A percentile compares a stretch with the other conserved stretches of the same genome.
Conservation (phyloP, 345 rosid species). For the Eucalyptus cladocalyx region DNA sequence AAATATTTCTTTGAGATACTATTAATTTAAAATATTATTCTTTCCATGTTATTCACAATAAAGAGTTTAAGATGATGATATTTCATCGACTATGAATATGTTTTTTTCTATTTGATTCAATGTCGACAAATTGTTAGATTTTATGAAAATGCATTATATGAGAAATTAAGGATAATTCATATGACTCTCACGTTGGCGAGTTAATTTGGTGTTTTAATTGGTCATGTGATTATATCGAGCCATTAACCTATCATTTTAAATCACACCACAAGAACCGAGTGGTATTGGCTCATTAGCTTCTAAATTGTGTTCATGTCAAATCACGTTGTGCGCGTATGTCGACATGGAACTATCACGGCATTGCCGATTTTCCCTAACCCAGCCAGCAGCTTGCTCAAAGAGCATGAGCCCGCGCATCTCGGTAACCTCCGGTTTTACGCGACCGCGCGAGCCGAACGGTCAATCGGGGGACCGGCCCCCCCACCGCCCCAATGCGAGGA, state of each 20-base stretch:
- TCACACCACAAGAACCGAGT: rapidly evolving
- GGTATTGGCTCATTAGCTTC: background rate
- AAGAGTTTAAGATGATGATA: background rate
- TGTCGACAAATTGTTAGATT: background rate
- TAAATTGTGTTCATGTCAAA: rapidly evolving
- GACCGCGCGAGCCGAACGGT: background rate
- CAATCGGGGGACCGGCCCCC: background rate
- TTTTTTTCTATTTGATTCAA: background rate
- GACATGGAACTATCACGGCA: background rate
- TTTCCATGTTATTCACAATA: background rate
- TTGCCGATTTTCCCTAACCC: background rate
- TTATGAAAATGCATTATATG: background rate
- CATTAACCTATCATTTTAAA: background rate
- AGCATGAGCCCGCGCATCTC: background rate
- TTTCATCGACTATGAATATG: background rate
- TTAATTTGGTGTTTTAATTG: background rate
- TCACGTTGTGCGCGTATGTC: background rate
- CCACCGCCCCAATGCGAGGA: background rate
- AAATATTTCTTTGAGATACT: background rate
- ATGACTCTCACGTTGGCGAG: rapidly evolving
- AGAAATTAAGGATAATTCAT: background rate
- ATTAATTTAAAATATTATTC: rapidly evolving
- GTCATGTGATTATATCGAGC: background rate
- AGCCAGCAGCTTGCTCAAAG: background rate
- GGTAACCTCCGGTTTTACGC: background rate